Conservation (phyloP, 2,329 filamentous ascomycete genomes). For the Pseudonectria buxi region DNA sequence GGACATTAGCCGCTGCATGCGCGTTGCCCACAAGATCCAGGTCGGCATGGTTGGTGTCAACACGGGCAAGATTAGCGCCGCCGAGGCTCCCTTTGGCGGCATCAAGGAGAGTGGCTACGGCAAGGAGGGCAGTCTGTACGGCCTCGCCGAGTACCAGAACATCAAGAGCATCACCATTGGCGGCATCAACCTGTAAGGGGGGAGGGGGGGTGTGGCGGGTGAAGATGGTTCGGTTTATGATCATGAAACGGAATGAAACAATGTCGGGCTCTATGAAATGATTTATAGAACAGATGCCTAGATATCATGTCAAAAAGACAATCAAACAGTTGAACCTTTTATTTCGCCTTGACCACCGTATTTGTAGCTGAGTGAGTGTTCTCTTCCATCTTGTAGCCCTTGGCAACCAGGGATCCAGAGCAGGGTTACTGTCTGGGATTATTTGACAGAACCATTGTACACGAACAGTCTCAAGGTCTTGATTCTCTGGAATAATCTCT, state of each 20-base stretch:
- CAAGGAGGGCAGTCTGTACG: constrained; percentile 38
- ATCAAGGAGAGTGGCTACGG: constrained; percentile 31
- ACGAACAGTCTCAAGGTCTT: no score
- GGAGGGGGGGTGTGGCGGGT: not conserved
- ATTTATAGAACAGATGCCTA: not conserved
- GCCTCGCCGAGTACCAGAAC: constrained; percentile 38
- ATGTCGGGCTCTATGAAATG: no score
- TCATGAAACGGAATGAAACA: no score
- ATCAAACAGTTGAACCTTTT: no score
- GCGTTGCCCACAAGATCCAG: constrained; percentile 49
- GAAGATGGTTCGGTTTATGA: no score
- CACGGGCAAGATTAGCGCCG: constrained; percentile 27
- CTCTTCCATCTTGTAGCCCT: no score
- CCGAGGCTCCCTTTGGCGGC: constrained; percentile 29
- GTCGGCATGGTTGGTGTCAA: constrained; percentile 60
- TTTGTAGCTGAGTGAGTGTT: no score
- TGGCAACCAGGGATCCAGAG: no score
- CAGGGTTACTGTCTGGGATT: no score
- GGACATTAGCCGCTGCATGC: constrained; percentile 30
- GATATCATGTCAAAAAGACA: not conserved
- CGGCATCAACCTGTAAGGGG: constrained; percentile 17
- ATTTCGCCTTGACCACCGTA: no score
- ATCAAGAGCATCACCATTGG: constrained; percentile 38
- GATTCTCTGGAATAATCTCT: no score
- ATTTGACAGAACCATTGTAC: no score